phyloP scores from a whole-genome alignment of 768 basidiomycete genomes.

The Ramaria sp. region DNA sequence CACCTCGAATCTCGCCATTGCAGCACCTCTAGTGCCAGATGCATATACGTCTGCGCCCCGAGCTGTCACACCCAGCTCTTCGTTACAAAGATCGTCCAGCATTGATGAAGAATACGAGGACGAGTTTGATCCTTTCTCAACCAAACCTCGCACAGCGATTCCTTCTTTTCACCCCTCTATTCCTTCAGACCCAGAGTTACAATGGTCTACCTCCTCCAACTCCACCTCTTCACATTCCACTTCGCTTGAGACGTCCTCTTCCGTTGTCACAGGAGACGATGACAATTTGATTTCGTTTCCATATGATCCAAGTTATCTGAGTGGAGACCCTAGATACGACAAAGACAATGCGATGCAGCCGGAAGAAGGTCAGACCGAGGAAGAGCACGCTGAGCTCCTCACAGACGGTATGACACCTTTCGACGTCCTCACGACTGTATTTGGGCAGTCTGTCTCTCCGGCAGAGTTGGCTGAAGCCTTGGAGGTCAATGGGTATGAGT shows the following conservation, averaged over 20 bases:
- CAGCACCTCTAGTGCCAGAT: constrained; percentile 78
- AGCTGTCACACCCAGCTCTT: constrained; percentile 60
- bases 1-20: constrained; percentile 82
- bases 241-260: constrained; percentile 8
- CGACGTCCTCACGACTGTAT: constrained; percentile 90
- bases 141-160: constrained; percentile 45
- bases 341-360: constrained; percentile 3
- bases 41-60: constrained; percentile 29
- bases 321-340: constrained; percentile 21
- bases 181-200: constrained; percentile 48
- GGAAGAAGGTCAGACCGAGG: constrained; percentile 5
- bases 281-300: constrained; percentile 33
- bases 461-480: constrained; percentile 92
- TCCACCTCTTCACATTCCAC: constrained; percentile 20
- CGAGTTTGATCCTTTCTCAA: constrained; percentile 71
- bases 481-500: constrained; percentile 80
- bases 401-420: constrained; percentile 96
- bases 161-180: constrained; percentile 33
- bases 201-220: constrained; percentile 36
- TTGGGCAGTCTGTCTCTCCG: constrained; percentile 80
- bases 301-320: constrained; percentile 18
- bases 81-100: constrained; percentile 48
- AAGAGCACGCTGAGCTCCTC: constrained; percentile 36
- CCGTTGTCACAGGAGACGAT: constrained; percentile 14
- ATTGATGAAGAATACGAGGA: constrained; percentile 65